Base-by-base conservation (phyloP, 1,284 basidiomycete species). In the Trametes hirsuta region DNA sequence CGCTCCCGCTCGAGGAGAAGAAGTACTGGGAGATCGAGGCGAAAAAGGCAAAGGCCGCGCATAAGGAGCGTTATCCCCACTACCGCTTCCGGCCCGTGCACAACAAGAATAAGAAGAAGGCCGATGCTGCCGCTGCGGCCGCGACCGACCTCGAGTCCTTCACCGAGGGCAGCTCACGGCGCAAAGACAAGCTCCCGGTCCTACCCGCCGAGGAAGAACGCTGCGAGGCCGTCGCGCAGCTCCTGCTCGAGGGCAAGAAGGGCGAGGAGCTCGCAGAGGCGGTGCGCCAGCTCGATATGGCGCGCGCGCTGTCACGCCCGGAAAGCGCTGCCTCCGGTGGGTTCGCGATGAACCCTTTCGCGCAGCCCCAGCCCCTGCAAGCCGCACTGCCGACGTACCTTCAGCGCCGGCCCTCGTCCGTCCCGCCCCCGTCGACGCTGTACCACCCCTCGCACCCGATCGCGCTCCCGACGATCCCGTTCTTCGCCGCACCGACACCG, bases 71-170 rank as follows among this genome's bases (percentile, higher is more conserved):
- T 59, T 87, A 88, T 70, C 89, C 89, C 2, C 80, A 86, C 65
- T 91, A 91, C 67, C 84, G 84, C 42, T 91, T 89, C 80, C 78
- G 81, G 42, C 88, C 89, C 0, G 84, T 77, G 35, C 89, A 88
- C 77, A 84, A 84, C 70, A 86, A 86, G 74, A 76, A 76, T 22
- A 82, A 82, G 64, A 73, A 72, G 65, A 70, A 70, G 58, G 65
- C 64, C 1, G 68, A 66, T 35, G 36, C 79, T 75, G 69, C 51
- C 63, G 0, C 49, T 53, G 41, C 49, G 1, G 61, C 22, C 24
- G 35, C 30, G 4, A 24, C 35, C n/a, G 61, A 47, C 47, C 60
- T 40, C 54, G 24, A n/a, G 8, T 35, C 36, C 30, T 30, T 30
- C 24, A 46, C 48, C 30, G 45, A 48, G n/a, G 14, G 46, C 53